Conservation (phyloP, 169 alveolate species). For the Theileria orientalis region DNA sequence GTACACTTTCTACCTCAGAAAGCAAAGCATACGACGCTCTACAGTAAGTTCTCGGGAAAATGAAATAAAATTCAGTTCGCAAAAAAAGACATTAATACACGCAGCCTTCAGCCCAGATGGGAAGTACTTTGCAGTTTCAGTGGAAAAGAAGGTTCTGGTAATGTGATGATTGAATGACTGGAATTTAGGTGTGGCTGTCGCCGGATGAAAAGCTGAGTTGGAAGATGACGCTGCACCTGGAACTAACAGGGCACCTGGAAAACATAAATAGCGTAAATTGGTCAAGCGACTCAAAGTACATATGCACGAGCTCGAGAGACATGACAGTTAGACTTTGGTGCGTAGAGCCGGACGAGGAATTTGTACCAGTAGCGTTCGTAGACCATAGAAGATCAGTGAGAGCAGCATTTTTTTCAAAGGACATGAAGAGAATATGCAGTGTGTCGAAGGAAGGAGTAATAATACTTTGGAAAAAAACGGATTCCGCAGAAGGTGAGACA, state of each 20-base stretch:
- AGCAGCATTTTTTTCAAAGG: conserved; percentile 78
- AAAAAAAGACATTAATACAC: conserved; percentile 53
- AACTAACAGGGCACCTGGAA: conserved; percentile 76
- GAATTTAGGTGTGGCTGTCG: conserved; percentile 67
- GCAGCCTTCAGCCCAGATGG: conserved; percentile 73
- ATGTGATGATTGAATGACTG: background rate
- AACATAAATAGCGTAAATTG: conserved; percentile 74
- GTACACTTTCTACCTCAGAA: conserved; percentile 53
- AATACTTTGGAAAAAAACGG: conserved; percentile 72
- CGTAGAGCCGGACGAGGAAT: conserved; percentile 61
- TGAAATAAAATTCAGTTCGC: conserved; percentile 53
- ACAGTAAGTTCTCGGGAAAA: conserved; percentile 13
- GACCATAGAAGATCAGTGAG: conserved; percentile 77
- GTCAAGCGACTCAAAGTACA: conserved; percentile 71
- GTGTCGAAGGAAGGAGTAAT: conserved; percentile 82
- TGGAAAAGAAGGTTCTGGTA: conserved; percentile 64
- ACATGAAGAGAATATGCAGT: conserved; percentile 74
- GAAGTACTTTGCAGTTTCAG: conserved; percentile 61
- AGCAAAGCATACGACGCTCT: conserved; percentile 11
- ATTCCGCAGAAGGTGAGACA: conserved; percentile 9
- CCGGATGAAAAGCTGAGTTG: conserved; percentile 68
- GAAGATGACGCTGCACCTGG: conserved; percentile 69
- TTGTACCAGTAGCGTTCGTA: conserved; percentile 76
- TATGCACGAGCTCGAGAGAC: conserved; percentile 77
- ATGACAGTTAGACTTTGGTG: conserved; percentile 82